These are phyloP conservation scores for Avena insularis DNA, from an alignment of 176 grass and related monocot species.

Conservation along the genomic window DNA sequence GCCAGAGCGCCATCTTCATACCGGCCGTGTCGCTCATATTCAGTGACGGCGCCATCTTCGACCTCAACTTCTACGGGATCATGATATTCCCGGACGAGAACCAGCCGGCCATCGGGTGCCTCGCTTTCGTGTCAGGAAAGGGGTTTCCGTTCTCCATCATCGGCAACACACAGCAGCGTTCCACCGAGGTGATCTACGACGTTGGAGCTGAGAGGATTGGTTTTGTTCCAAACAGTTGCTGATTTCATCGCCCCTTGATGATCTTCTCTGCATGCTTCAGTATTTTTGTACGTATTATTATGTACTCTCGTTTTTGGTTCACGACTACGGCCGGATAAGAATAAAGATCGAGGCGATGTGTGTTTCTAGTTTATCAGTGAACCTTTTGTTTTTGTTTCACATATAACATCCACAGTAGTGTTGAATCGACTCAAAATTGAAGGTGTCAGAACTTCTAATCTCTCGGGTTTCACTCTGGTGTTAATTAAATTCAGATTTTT, in stretches of 20 bases:
- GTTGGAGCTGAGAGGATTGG: conserved; percentile 58
- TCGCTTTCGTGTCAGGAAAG: conserved; percentile 47
- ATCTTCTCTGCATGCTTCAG: too few species aligned
- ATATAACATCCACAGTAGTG: too few species aligned
- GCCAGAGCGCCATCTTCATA: not conserved
- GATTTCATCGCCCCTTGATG: not conserved
- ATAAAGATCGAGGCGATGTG: too few species aligned
- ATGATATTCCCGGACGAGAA: conserved; percentile 33
- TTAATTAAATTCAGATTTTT: too few species aligned
- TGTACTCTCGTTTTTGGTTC: too few species aligned
- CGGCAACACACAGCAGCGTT: conserved; percentile 72
- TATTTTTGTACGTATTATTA: too few species aligned
- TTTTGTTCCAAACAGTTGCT: conserved; percentile 43
- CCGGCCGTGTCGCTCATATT: conserved; percentile 63
- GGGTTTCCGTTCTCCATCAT: conserved; percentile 45
- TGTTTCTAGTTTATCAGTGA: too few species aligned
- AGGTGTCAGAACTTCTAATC: too few species aligned
- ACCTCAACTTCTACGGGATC: conserved; percentile 46
- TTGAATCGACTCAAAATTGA: too few species aligned
- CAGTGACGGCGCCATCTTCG: conserved; percentile 40
- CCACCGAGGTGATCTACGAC: conserved; percentile 65
- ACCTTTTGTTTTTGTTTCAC: too few species aligned
- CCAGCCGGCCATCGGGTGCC: conserved; percentile 41
- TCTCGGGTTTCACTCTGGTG: too few species aligned
- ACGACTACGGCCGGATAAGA: too few species aligned